A percentile compares a stretch with the other conserved stretches of the same genome.
phyloP scores from a whole-genome alignment of 2,329 filamentous ascomycete genomes.

The Fusarium decemcellulare region DNA sequence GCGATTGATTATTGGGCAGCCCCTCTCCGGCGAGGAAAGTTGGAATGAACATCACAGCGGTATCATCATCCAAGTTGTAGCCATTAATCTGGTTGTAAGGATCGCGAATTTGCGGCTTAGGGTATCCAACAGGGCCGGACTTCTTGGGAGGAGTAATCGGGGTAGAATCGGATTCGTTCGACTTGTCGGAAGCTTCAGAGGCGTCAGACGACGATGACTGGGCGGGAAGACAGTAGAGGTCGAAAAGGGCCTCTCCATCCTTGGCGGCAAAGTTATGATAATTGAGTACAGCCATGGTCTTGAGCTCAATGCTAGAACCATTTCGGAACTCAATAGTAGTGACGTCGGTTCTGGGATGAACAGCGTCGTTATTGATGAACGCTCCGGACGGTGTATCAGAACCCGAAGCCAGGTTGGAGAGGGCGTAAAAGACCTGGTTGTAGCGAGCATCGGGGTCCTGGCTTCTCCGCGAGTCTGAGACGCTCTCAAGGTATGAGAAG shows the following conservation, averaged over 20 bases:
- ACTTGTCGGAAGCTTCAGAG: not conserved
- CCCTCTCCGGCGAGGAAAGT: not conserved
- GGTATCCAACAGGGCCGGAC: not conserved
- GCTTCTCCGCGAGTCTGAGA: not conserved
- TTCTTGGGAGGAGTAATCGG: not conserved
- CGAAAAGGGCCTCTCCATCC: not conserved
- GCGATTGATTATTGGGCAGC: not conserved
- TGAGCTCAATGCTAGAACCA: not conserved
- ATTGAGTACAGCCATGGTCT: not conserved
- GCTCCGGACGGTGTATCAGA: not conserved
- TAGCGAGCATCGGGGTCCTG: constrained; percentile 14
- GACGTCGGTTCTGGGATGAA: not conserved
- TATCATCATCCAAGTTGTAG: constrained; percentile 6
- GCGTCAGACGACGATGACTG: not conserved
- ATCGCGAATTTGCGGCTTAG: constrained; percentile 3
- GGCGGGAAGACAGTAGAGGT: not conserved
- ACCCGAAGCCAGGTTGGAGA: not conserved
- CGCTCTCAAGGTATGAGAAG: not conserved
- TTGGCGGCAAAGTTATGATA: not conserved
- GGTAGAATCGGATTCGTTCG: not conserved
- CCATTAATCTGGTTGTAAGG: constrained; percentile 7
- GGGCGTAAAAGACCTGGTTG: constrained; percentile 6
- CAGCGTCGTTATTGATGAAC: not conserved
- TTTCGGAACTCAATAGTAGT: constrained; percentile 7
- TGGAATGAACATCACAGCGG: not conserved